Base-by-base conservation (phyloP, 805 yeast genomes). In the Schwanniomyces vanrijiae region DNA sequence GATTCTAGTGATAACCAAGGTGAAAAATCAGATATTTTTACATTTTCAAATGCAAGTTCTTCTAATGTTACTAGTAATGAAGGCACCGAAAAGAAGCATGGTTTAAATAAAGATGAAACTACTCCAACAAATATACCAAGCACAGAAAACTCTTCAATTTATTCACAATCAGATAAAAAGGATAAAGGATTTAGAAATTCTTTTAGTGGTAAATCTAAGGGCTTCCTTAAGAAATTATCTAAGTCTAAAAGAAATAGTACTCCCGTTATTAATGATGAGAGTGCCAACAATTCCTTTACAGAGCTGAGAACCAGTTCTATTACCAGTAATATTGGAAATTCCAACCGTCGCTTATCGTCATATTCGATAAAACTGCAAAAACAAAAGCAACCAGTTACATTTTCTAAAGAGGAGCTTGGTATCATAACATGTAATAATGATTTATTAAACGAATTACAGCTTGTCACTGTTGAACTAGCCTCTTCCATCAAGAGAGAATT, bases 381-480 rank as follows among this genome's bases (percentile, higher is more conserved):
- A 25, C 51, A 8, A 24, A 38, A 33, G 9, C 55, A 48, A 48
- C 61, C 56, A 1, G 51, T 60, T 34, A 61, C 60, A 7, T 76
- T 84, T 44, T 74, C 83, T 1, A 76, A 81, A 34, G 86, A 82
- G 19, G 90, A 86, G 54, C 60, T 83, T 44, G 82, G 83, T 1
- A 68, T 86, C 6, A 71, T 86, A 68, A 78, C 73, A 29, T 81
- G 86, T 44, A 85, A 82, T 51, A 74, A 74, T 42, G 78, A 76
- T 21, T 62, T 87, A 34, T 70, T 85, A 55, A 75, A 77, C 46
- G 92, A 87, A 57, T 64, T 88, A 35, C 85, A 83, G 49, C 57
- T 86, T 20, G 84, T 88, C 1, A 83, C 91, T 0, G 77, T 79
- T 21, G 95, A 87, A 56, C 69, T 88, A 42, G 91, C 90, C 0